phyloP scores from a whole-genome alignment of 352 stramenopile genomes.

The Globisporangium cystogenes region DNA sequence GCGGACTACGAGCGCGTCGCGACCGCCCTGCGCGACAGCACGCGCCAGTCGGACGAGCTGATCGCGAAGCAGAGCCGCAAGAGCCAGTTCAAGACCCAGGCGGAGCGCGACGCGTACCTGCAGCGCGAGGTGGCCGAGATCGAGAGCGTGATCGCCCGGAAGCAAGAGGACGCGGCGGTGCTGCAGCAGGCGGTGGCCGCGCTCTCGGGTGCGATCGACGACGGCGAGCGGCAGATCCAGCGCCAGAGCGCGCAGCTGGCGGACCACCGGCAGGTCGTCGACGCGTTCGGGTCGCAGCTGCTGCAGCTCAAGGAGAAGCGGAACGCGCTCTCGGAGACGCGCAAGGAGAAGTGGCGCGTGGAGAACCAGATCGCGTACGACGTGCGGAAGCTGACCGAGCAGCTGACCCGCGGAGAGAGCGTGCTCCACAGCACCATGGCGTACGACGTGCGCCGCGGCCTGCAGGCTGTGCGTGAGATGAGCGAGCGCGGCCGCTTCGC shows the following conservation, averaged over 20 bases:
- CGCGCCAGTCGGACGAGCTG: conserved; percentile 78
- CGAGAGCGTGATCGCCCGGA: conserved; percentile 49
- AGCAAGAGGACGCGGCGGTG: conserved; percentile 40
- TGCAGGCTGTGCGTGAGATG: conserved; percentile 86
- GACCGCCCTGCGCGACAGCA: conserved; percentile 47
- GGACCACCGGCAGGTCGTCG: conserved; percentile 45
- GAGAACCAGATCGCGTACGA: conserved; percentile 77
- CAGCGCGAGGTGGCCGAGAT: conserved; percentile 62
- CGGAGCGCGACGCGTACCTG: conserved; percentile 89
- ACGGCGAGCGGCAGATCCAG: conserved; percentile 38
- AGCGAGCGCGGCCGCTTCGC: conserved; percentile 62
- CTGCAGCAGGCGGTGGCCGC: conserved; percentile 39
- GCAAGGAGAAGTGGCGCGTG: conserved; percentile 78
- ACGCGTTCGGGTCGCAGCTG: conserved; percentile 44
- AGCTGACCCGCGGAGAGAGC: conserved; percentile 67
- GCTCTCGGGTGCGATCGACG: conserved; percentile 31
- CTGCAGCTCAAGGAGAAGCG: conserved; percentile 76
- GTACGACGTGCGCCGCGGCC: conserved; percentile 78
- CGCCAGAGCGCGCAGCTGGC: conserved; percentile 42
- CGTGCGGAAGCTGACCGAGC: conserved; percentile 63
- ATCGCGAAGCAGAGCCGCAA: conserved; percentile 96
- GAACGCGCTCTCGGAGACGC: conserved; percentile 70
- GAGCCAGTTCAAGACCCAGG: conserved; percentile 92
- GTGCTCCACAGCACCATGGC: conserved; percentile 81
- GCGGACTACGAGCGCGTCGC: conserved; percentile 84